Base-by-base conservation (phyloP, 2,329 filamentous ascomycete species). In the Cadophora sp. region DNA sequence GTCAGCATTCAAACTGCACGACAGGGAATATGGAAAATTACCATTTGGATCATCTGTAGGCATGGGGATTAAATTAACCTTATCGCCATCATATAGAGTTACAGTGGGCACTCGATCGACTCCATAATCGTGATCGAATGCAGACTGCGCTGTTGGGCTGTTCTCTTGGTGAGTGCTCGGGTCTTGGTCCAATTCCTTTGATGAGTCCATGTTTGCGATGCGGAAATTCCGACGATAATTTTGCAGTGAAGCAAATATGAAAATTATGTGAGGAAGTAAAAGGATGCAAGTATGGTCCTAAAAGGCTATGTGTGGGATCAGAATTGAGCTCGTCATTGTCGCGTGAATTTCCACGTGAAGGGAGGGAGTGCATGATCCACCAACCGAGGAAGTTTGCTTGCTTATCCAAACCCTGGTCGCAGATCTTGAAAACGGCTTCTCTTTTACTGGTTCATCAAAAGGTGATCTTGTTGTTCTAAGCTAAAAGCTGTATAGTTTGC, bases 31-130 rank as follows among this genome's bases (percentile, higher is more conserved):
- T 11, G 7, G 36, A 27, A 27, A 11, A 6, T 24, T 27, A 50
- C 47, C 47, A 50, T 50, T 50, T 24, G 47, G 47, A 27, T 50
- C 47, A 50, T 50, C 47, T 50, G 47, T 50, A 27, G 22, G 47
- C 47, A 50, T 50, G 8, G 22, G 20, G 6, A 50, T 50, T 22
- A 50, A 27, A 24, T 50, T 50, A 22, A 50, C 20, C 11, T 27
- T 50, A 27, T 27, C 11, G 22, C 22, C 47, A 22, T 50, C 20
- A 18, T 50, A 27, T 3, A 50, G 47, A 14, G 47, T 7, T 24
- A 27, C 47, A 50, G 47, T 50, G 14, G 20, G 47, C 11, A 50
- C 20, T 50, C 47, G 47, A 50, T 50, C 47, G 16, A 50, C 47
- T 11, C 47, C 11, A 50, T 27, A 14, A 3, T 50, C 47, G 24